Evolutionary conservation across 495 filamentous ascomycete genomes (phyloP), one percentile per base, ranked within the genome.

Genomic region (Xylaria palmicola): DNA sequence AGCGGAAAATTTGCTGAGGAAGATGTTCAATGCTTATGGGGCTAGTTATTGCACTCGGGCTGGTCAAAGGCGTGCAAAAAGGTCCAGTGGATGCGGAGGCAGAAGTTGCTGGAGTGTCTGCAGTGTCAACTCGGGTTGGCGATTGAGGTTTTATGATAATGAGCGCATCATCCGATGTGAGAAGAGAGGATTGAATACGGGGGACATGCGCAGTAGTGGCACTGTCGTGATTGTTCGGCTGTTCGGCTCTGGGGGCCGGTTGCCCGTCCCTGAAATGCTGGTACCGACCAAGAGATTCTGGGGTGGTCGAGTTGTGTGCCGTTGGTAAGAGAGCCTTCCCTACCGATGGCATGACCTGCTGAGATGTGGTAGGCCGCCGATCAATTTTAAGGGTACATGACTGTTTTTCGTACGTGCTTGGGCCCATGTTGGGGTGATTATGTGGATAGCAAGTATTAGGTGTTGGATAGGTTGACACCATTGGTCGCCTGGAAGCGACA

Each of bases 1-100:
- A 90, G 37, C 81, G 85, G 68, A 86, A 89, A 39, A 83, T 83
- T 22, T 86, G 85, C 22, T 79, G 79, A 1, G 77, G 76, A 5
- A 85, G 79, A 43, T 81, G 85, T 20, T 74, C 71, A 7, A 81
- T 77, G 32, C 81, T 87, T 15, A 81, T 79, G 5, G 83, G 86
- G 22, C 83, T 87, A 3, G 81, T 78, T 19, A 80, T 77, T 60
- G 79, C 76, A 65, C 77, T 80, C 20, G 75, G 81, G 62, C 74
- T 82, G 50, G 73, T 86, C 65, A 76, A 60, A 26, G 76, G 78
- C 15, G 76, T 77, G 59, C 68, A 72, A 32, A 74, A 66, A 15
- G 64, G 63, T 30, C 74, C 72, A 41, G 75, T 75, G 0, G 80
- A 83, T 29, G 76, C 74, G 12, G 79, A 79, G 62, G 77, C 75